phyloP scores from a whole-genome alignment of 495 filamentous ascomycete species.

The Gamarada debralockiae region DNA sequence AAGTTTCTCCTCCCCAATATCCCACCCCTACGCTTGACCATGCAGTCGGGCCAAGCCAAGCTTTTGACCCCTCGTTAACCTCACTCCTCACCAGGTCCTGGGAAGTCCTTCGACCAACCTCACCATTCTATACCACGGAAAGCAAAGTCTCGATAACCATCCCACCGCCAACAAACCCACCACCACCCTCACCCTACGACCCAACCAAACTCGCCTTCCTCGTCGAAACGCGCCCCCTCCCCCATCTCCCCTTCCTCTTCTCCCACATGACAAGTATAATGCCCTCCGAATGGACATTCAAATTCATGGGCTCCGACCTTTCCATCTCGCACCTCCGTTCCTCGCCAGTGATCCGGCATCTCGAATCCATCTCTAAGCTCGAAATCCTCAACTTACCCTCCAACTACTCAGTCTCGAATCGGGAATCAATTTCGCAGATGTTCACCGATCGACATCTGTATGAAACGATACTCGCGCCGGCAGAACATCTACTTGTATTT shows the following conservation, averaged over 20 bases:
- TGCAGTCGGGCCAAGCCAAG: too few relatives aligned
- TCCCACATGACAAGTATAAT: conserved; percentile 20
- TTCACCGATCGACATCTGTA: conserved; percentile 21
- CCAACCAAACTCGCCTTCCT: conserved; percentile 20
- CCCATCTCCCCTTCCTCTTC: conserved; percentile 20
- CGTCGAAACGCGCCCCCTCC: conserved; percentile 23
- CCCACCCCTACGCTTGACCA: too few relatives aligned
- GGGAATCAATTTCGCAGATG: conserved; percentile 21
- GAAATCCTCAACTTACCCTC: conserved; percentile 9
- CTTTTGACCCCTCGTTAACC: too few relatives aligned
- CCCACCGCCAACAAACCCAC: background rate
- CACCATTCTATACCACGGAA: too few relatives aligned
- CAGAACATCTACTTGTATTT: conserved; percentile 25
- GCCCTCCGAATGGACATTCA: conserved; percentile 24
- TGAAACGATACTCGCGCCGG: conserved; percentile 13
- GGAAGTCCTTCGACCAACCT: too few relatives aligned
- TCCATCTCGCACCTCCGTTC: conserved; percentile 7
- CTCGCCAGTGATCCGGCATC: conserved; percentile 4
- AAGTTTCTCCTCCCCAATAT: too few relatives aligned
- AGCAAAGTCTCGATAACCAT: background rate
- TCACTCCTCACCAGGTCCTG: too few relatives aligned
- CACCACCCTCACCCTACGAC: conserved; percentile 26
- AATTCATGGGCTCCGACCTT: conserved; percentile 18
- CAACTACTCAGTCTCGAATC: conserved; percentile 11
- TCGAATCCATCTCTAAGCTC: conserved; percentile 16